Conservation (phyloP, 2,329 filamentous ascomycete genomes). For the Alternaria gansuensis region DNA sequence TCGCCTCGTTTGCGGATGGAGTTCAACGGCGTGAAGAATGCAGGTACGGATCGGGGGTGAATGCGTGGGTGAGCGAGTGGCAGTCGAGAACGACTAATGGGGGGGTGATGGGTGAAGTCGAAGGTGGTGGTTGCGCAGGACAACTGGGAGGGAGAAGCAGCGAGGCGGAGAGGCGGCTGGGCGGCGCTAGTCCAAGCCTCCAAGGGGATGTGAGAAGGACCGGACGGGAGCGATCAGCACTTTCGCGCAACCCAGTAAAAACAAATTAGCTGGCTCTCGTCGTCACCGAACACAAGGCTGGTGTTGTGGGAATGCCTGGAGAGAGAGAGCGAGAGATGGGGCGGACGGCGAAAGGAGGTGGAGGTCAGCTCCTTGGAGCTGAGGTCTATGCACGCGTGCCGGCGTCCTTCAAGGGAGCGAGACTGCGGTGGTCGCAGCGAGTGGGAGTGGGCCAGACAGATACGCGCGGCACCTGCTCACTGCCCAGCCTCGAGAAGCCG, state of each 20-base stretch:
- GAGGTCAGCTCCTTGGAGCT: conserved; percentile 33
- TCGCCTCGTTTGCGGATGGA: conserved; percentile 17
- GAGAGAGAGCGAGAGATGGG: conserved; percentile 37
- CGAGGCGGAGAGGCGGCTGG: conserved; percentile 38
- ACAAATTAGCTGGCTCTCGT: conserved; percentile 24
- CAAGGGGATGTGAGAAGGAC: conserved; percentile 38
- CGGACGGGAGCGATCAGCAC: conserved; percentile 45
- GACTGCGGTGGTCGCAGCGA: conserved; percentile 39
- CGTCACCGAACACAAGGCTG: conserved; percentile 27
- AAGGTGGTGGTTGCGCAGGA: conserved; percentile 33
- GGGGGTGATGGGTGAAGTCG: conserved; percentile 35
- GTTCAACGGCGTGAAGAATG: conserved; percentile 10
- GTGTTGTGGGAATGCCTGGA: conserved; percentile 38
- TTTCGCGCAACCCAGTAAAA: conserved; percentile 31
- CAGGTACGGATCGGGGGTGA: conserved; percentile 16
- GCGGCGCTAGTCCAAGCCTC: conserved; percentile 32
- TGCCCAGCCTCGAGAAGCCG: conserved; percentile 27
- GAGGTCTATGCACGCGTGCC: conserved; percentile 33
- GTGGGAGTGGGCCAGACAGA: conserved; percentile 36
- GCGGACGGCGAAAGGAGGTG: conserved; percentile 31
- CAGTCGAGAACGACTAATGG: conserved; percentile 30
- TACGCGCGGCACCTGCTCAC: conserved; percentile 36
- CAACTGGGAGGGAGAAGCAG: conserved; percentile 42
- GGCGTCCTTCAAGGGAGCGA: conserved; percentile 45
- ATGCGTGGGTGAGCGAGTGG: conserved; percentile 40